Base-by-base conservation (phyloP, 495 filamentous ascomycete species). In the Penicillium macrosclerotiorum region DNA sequence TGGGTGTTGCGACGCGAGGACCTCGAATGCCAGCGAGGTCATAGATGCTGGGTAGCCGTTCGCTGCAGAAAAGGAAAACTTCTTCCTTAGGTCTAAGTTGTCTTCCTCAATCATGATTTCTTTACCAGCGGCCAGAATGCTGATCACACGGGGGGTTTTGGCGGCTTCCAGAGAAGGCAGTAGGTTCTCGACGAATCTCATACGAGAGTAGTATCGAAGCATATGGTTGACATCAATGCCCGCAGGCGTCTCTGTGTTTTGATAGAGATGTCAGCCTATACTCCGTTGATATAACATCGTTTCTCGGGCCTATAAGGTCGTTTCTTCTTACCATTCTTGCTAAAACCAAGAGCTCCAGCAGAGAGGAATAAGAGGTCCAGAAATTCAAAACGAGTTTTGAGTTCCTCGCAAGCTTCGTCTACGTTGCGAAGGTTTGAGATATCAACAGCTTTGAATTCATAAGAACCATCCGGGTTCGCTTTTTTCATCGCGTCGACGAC, bases 341-440 rank as follows among this genome's bases (percentile, higher is more conserved):
- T 34, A 8, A 34, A 34, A 6, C 13, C 9, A 14, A 34, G 1
- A 17, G 13, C 31, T 16, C 31, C 31, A 34, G n/a, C 5, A 63
- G 33, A n/a, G 44, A 49, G 35, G 55, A 85, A 79, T 0, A 86
- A 65, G 5, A 84, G 55, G 51, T 87, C 80, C 41, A 86, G 55
- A 12, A 58, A 59, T 26, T 52, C 55, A 43, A 83, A 80, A 13
- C 69, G 65, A 0, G 49, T 38, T 49, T 66, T 65, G 38, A 86
- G 78, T 34, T 77, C 63, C 5, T 63, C 40, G 46, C 78, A 86
- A 8, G 77, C 59, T n/a, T 68, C 57, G 55, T 85, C 81, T 14
- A 83, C 83, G n/a, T 66, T 70, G 5, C 55, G 55, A 0, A 86
- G 58, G 5, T 81, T 64, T 8, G 69, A 73, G 1, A 80, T 56